Percentiles rank a stretch among this genome's conserved stretches.
Evolutionary conservation across 2,329 filamentous ascomycete species (phyloP).

Genomic region (Colletotrichum viniferum): DNA sequence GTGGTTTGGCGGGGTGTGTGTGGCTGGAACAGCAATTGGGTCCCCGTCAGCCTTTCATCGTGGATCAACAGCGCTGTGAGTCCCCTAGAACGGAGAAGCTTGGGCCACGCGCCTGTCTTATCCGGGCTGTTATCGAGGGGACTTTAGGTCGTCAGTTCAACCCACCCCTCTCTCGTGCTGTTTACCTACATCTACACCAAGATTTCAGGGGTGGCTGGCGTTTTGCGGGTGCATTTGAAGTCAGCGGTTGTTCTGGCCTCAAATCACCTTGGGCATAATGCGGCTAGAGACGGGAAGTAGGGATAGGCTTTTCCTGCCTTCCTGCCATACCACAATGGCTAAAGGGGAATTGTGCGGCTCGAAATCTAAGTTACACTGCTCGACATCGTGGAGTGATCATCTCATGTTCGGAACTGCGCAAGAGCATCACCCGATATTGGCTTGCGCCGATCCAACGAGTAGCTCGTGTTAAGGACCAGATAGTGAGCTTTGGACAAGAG

Average conservation of each 20-base stretch:
- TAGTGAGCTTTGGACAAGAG: neutral
- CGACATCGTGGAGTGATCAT: conserved; percentile 1
- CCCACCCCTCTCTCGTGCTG: neutral
- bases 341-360: neutral
- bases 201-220: neutral
- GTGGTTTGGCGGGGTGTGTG: conserved; percentile 13
- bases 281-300: neutral
- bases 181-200: neutral
- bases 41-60: neutral
- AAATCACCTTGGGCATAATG: neutral
- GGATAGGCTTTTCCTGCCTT: neutral
- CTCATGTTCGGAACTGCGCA: neutral
- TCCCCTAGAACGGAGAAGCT: neutral
- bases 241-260: neutral
- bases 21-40: neutral
- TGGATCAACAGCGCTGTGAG: neutral
- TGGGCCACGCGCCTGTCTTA: neutral
- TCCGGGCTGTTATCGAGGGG: neutral
- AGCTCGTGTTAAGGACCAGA: neutral
- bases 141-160: neutral
- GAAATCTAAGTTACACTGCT: neutral
- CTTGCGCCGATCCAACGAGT: neutral
- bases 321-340: neutral
- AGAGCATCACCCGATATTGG: neutral
- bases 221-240: neutral